Conservation (phyloP, 805 yeast species). For the Ogataea nakhonphanomensis region DNA sequence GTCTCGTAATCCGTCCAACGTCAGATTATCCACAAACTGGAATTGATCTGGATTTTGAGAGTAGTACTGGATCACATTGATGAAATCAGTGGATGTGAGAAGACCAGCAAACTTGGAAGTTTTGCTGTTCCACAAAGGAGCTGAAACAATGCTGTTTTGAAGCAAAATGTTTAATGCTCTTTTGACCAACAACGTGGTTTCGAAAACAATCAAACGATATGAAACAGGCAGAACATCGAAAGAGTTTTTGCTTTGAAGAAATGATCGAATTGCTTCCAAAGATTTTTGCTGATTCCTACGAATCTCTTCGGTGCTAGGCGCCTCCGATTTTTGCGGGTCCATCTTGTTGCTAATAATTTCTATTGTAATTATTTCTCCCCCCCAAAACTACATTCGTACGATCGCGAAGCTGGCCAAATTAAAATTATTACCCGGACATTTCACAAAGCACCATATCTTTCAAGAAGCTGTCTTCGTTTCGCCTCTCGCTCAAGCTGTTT, state of each 20-base stretch:
- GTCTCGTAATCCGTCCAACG: slow-evolving; percentile 78
- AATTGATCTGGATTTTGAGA: slow-evolving; percentile 84
- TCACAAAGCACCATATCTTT: slow-evolving; percentile 35
- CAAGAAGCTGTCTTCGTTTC: slow-evolving; percentile 33
- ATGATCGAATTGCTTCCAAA: slow-evolving; percentile 75
- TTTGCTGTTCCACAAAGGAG: slow-evolving; percentile 94
- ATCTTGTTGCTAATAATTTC: slow-evolving; percentile 5
- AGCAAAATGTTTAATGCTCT: slow-evolving; percentile 84
- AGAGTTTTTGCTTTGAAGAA: slow-evolving; percentile 85
- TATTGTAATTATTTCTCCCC: slow-evolving; percentile 2
- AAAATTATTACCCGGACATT: slow-evolving; percentile 9
- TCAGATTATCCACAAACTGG: slow-evolving; percentile 81
- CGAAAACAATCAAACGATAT: slow-evolving; percentile 87
- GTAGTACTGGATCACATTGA: slow-evolving; percentile 92
- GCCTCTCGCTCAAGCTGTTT: slow-evolving; percentile 28
- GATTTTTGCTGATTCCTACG: slow-evolving; percentile 69
- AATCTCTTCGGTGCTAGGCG: slow-evolving; percentile 27
- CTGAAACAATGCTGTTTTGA: slow-evolving; percentile 92
- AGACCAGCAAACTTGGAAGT: slow-evolving; percentile 91
- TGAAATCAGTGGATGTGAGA: slow-evolving; percentile 86
- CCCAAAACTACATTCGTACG: background rate
- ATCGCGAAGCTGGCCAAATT: background rate
- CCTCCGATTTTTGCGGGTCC: slow-evolving; percentile 5
- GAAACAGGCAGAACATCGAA: slow-evolving; percentile 97
- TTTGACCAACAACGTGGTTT: slow-evolving; percentile 84